Base-by-base conservation (phyloP, 2,329 filamentous ascomycete genomes). In the Teratosphaeria destructans region DNA sequence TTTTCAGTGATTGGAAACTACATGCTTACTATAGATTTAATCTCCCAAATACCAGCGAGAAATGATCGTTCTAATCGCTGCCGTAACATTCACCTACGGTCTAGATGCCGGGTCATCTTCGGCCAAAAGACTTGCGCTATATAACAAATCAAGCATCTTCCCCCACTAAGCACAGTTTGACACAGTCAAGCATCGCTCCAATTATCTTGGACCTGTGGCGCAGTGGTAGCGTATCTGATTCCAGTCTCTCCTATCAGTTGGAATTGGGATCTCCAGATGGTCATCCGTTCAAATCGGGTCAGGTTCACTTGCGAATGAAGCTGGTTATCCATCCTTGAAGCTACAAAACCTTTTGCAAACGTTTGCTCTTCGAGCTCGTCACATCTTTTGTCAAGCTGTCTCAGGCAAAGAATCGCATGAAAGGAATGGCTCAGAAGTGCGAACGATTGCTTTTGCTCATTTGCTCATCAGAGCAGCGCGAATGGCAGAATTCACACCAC, bases 171-270 rank as follows among this genome's bases (percentile, higher is more conserved):
- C 4, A 14, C 43, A 29, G n/a, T 19, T 27, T 7, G 29, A 43
- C 39, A 16, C 1, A n/a, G 19, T 23, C 56, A 5, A 52, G 47
- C 49, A 10, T 14, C 14, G 8, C 53, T n/a, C 26, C 23, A 34
- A 56, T 5, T 32, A 32, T 5, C 7, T 32, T 5, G 58, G 58
- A 54, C n/a, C 53, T 32, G 52, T 60, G 53, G 56, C 58, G 54
- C 54, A 60, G 61, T 61, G 61, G 61, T 62, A 62, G 59, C 61
- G 59, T 57, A 56, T 62, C 61, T 62, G 61, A 62, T 62, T 62
- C 61, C 61, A 62, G 61, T 58, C 14, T 57, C n/a, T 27, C 32
- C n/a, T 32, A 2, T 19, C 3, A 49, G 43, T 11, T 49, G 32
- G 14, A 49, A 54, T 54, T 59, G 49, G 59, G 35, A 57, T 57